phyloP scores from a whole-genome alignment of 176 grass and related monocot genomes.

The Guadua angustifolia region DNA sequence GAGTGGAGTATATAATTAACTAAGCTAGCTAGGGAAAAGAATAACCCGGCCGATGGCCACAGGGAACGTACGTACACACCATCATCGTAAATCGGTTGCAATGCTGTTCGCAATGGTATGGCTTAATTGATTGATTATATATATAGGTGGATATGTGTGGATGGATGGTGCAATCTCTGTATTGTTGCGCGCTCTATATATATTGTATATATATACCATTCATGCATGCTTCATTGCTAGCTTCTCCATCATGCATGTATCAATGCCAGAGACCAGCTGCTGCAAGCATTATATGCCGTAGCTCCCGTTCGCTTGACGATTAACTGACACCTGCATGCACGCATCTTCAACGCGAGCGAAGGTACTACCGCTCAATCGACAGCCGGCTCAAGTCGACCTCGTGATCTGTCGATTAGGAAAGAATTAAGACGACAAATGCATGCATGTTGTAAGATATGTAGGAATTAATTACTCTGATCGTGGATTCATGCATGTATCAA shows the following conservation, averaged over 20 bases:
- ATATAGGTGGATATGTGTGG: conserved; percentile 5
- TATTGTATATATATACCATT: background rate
- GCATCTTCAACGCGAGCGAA: background rate
- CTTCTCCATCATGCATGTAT: background rate
- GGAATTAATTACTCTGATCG: background rate
- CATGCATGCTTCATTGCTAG: background rate
- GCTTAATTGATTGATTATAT: conserved; percentile 6
- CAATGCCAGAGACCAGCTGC: background rate
- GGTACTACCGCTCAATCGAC: background rate
- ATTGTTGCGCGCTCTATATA: conserved; percentile 4
- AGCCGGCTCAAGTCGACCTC: conserved; percentile 38
- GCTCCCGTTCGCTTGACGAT: background rate
- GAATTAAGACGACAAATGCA: background rate
- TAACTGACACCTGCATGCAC: background rate
- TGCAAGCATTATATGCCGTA: background rate
- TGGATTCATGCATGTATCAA: background rate
- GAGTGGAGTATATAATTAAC: background rate
- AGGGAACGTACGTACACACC: background rate
- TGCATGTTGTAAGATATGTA: background rate
- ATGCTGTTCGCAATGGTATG: conserved; percentile 4
- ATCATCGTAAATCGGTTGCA: background rate
- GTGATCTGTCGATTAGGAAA: conserved; percentile 40
- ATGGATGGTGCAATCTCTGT: background rate
- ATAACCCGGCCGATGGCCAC: background rate
- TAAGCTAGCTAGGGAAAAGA: conserved; percentile 27